Evolutionary conservation across 2,329 filamentous ascomycete genomes (phyloP), one percentile per base, ranked within the genome.

Genomic region (Leptodontidium sp.): DNA sequence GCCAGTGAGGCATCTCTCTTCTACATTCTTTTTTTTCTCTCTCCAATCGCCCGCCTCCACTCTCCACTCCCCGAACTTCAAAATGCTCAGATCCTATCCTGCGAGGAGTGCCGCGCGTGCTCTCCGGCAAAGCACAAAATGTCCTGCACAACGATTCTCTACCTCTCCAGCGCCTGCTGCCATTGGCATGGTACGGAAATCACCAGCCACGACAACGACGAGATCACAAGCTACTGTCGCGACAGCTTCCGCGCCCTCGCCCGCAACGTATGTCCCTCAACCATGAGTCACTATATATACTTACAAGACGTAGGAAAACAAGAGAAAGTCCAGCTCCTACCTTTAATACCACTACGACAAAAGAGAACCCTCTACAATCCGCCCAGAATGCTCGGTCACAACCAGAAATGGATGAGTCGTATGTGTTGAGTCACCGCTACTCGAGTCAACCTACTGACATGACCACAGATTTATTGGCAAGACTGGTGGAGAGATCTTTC

Each of bases 401-500:
- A 4, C 84, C 84, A 67, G 88, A 91, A 71, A 90, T 94, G 85
- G 92, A 94, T 80, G 92, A 94, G 80, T 94, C 92, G 90, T 93
- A 90, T 74, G 91, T 85, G 65, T 24, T 63, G 66, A 62, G 69
- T 74, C 71, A 70, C 72, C 65, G 68, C 68, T 40, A 64, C 69
- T 66, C 52, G 9, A 52, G 35, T 26, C 15, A 40, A 50, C 64
- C 64, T 57, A 67, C 67, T 73, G 38, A 73, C 70, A 5, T 35
- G 45, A 29, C 64, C 68, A 66, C 74, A 93, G 91, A 70, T 97
- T 98, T 81, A 93, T 98, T 78, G 95, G 95, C 72, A 95, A 94
- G 86, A 97, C 90, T 61, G 95, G 96, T 79, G 96, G 96, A 79
- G 91, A 98, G 82, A 98, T 98, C 76, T 97, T 98, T 82, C 94